Evolutionary conservation across 2,329 filamentous ascomycete genomes (phyloP).

Genomic region (Diaporthe sp.): DNA sequence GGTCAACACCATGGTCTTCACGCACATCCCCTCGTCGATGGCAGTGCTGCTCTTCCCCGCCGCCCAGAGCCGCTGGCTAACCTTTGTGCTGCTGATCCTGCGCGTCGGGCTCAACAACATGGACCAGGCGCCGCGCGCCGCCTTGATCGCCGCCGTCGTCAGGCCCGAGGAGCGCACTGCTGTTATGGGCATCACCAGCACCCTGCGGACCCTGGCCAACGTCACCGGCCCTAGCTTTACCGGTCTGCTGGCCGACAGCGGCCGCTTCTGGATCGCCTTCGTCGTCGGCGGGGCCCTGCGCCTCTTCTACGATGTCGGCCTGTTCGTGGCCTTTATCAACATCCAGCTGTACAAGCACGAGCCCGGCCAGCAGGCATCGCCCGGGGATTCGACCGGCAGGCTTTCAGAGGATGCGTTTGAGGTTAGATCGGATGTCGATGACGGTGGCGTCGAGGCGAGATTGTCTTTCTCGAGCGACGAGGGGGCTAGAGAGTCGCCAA

Average conservation of each 20-base stretch:
- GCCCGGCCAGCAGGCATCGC: slow-evolving; percentile 36
- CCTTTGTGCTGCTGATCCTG: slow-evolving; percentile 69
- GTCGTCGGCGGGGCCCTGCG: slow-evolving; percentile 68
- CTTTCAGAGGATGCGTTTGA: slow-evolving; percentile 38
- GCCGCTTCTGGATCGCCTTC: slow-evolving; percentile 74
- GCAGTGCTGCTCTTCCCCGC: slow-evolving; percentile 73
- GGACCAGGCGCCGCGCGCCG: slow-evolving; percentile 77
- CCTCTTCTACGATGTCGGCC: slow-evolving; percentile 69
- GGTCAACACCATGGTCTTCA: slow-evolving; percentile 76
- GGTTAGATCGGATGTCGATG: slow-evolving; percentile 6
- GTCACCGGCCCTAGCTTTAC: slow-evolving; percentile 69
- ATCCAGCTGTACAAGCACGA: slow-evolving; percentile 66
- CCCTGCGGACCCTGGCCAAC: slow-evolving; percentile 71
- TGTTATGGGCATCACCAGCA: slow-evolving; percentile 78
- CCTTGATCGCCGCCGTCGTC: slow-evolving; percentile 77
- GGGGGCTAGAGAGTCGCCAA: background rate
- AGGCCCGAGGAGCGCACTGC: slow-evolving; percentile 75
- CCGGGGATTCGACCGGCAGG: background rate
- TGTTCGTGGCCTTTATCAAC: slow-evolving; percentile 72
- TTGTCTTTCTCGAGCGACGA: slow-evolving; percentile 38
- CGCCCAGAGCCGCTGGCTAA: slow-evolving; percentile 64
- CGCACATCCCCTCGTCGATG: slow-evolving; percentile 72
- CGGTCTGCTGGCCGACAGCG: slow-evolving; percentile 65
- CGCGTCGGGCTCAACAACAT: slow-evolving; percentile 76
- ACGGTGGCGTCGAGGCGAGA: slow-evolving; percentile 30